These are phyloP conservation scores for Phytopythium mirpurense DNA, from an alignment of 352 stramenopile genomes.

Conservation along the genomic window DNA sequence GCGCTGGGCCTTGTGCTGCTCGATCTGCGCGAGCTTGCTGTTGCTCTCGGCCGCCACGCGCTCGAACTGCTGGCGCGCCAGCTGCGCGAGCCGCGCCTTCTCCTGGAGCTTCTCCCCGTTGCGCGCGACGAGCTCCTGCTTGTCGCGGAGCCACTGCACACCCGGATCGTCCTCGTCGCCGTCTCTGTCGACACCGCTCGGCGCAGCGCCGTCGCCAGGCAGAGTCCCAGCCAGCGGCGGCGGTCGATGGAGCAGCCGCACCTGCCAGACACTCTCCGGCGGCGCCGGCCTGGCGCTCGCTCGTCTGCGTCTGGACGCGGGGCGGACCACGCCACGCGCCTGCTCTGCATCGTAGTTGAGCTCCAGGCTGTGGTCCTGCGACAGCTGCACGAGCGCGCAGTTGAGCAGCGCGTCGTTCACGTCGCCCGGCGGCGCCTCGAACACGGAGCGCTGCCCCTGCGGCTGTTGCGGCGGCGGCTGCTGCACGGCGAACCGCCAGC, in stretches of 20 bases:
- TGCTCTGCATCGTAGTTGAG: conserved; percentile 24
- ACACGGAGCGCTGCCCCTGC: not conserved
- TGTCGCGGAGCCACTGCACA: conserved; percentile 40
- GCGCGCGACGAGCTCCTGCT: conserved; percentile 20
- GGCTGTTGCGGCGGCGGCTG: not conserved
- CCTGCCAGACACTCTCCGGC: conserved; percentile 28
- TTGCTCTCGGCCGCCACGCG: conserved; percentile 41
- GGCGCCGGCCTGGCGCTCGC: not conserved
- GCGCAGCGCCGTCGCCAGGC: too few species aligned
- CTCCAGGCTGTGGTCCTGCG: conserved; percentile 28
- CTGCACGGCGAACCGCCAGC: conserved; percentile 33
- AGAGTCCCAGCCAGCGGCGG: not conserved
- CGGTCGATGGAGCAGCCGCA: conserved; percentile 40
- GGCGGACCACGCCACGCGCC: conserved; percentile 21
- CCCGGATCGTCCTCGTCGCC: conserved; percentile 19
- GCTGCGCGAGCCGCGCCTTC: conserved; percentile 23
- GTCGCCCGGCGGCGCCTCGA: conserved; percentile 1
- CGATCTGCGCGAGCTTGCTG: conserved; percentile 42
- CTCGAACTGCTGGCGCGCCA: conserved; percentile 42
- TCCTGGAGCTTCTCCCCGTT: conserved; percentile 18
- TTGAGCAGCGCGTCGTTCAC: conserved; percentile 30
- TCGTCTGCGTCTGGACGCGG: conserved; percentile 1
- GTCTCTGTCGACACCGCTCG: not conserved
- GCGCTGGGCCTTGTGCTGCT: conserved; percentile 40
- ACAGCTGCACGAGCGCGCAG: conserved; percentile 29